Conservation (phyloP, 352 stramenopile genomes). For the Globisporangium okanoganense region DNA sequence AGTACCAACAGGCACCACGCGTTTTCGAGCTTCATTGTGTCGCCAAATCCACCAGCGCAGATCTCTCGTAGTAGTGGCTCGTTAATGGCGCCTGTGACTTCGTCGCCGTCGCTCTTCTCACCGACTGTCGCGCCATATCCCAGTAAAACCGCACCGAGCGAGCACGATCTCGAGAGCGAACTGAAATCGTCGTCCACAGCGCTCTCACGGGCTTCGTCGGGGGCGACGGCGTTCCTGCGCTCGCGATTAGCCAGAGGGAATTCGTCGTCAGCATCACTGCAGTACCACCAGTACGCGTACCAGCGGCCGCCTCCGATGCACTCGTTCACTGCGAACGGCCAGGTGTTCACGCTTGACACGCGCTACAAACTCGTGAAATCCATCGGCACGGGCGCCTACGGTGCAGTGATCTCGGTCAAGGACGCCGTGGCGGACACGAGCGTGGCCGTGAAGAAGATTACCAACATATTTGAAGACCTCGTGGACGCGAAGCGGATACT, state of each 20-base stretch:
- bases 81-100: not conserved
- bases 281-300: conserved; percentile 3
- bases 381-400: conserved; percentile 87
- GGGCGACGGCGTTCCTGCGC: conserved; percentile 16
- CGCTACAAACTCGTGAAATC: conserved; percentile 89
- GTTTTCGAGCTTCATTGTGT: conserved; percentile 18
- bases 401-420: conserved; percentile 86
- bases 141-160: not conserved
- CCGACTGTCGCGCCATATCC: not conserved
- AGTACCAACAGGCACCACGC: not conserved
- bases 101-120: not conserved
- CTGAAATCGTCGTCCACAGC: conserved; percentile 6
- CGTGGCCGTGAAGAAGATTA: conserved; percentile 95
- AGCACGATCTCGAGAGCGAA: conserved; percentile 1
- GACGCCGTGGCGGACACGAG: conserved; percentile 48
- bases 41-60: conserved; percentile 14
- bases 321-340: conserved; percentile 73
- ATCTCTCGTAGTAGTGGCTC: not conserved
- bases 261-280: conserved; percentile 13
- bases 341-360: conserved; percentile 83
- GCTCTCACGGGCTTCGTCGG: conserved; percentile 15
- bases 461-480: conserved; percentile 93
- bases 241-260: conserved; percentile 1
- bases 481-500: conserved; percentile 98
- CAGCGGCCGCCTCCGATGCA: conserved; percentile 37